A percentile compares a stretch with the other conserved stretches of the same genome.
Evolutionary conservation across 306 rosid genomes (phyloP).

Genomic region (Cicer pinnatifidum): DNA sequence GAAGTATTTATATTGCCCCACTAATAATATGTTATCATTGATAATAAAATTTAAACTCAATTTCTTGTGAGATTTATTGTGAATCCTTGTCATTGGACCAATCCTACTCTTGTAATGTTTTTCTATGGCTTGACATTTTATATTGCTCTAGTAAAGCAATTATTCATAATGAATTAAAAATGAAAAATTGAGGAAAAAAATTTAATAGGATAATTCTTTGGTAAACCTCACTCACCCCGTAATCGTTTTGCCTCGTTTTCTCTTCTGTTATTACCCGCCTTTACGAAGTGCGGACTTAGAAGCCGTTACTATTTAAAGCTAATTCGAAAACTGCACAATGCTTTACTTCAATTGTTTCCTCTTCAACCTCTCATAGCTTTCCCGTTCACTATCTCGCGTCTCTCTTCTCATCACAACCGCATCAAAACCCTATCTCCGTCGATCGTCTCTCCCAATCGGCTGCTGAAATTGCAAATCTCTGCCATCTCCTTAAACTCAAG

Average conservation of each 20-base stretch:
- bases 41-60: no score
- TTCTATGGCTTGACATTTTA: no score
- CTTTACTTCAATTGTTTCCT: not conserved
- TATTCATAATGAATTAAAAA: no score
- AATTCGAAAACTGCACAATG: not conserved
- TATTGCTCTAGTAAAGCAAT: no score
- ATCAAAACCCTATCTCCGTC: conserved; percentile 2
- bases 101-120: no score
- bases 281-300: conserved; percentile 12
- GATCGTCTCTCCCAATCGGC: conserved; percentile 21
- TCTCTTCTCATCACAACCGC: conserved; percentile 37
- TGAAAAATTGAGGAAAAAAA: no score
- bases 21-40: no score
- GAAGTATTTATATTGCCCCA: no score
- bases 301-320: conserved; percentile 42
- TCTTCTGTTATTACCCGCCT: conserved; percentile 32
- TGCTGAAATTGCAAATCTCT: conserved; percentile 30
- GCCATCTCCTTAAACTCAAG: not conserved
- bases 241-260: conserved; percentile 11
- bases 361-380: conserved; percentile 9
- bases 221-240: no score
- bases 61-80: no score
- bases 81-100: no score
- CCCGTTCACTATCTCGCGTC: conserved; percentile 31
- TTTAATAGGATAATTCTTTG: no score